Evolutionary conservation across 1,284 basidiomycete species (phyloP), one percentile per base, ranked within the genome.

Genomic region (Vanrija sp.): DNA sequence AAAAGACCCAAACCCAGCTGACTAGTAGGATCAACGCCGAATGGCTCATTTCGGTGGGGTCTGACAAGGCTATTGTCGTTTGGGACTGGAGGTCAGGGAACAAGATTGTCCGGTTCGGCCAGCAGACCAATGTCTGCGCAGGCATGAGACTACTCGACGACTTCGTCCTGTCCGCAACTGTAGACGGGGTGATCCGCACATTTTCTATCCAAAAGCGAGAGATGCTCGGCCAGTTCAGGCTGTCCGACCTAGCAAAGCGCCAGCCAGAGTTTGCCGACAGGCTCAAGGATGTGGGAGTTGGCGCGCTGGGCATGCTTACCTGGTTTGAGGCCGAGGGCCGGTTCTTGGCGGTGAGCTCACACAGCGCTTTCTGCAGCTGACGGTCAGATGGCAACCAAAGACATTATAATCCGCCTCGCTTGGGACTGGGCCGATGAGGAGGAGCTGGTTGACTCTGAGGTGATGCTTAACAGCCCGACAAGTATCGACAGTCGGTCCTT

Each of bases 271-370:
- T 26, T 68, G 56, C 60, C 38, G 58, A 47, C 45, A 84, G 81
- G 86, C 71, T 92, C 58, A 83, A 83, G 65, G 84, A 88, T 64
- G 85, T 92, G 12, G 89, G 89, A 3, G 51, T 61, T n/a, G 45
- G 65, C 25, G 55, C 57, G 19, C 38, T 46, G 42, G 67, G 60
- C 5, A 66, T 68, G 67, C 57, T 57, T 49, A 86, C 83, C 63
- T 91, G 90, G 90, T 93, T 94, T 67, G 89, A 89, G 6, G 91
- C 90, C 0, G 90, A 93, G 64, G 89, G 89, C 0, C 85, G 85
- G 15, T 88, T 90, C 67, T 91, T 94, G 86, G 92, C 91, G 21
- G 89, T 91, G 69, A 51, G 82, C 74, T 3, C 7, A 28, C 10
- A 10, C 6, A 2, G 9, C 5, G 9, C 6, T 9, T 26, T 10